Conservation (phyloP, 257 asterid genomes). For the Verbena officinalis region DNA sequence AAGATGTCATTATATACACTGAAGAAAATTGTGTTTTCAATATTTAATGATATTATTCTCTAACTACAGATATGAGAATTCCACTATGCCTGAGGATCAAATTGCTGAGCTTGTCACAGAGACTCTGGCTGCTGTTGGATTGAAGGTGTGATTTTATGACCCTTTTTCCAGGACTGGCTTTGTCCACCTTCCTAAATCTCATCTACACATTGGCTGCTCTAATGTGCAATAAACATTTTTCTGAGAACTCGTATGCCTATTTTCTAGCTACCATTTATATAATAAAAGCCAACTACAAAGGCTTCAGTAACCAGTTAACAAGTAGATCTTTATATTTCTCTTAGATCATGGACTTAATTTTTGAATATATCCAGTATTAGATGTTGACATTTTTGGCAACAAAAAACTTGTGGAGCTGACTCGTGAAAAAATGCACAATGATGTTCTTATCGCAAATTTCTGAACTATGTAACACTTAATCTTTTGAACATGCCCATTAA, state of each 20-base stretch:
- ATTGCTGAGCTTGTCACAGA: conserved; percentile 87
- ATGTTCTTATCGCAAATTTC: background rate
- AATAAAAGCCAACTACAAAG: conserved; percentile 2
- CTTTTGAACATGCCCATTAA: conserved; percentile 23
- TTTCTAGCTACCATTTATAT: conserved; percentile 4
- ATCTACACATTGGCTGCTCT: conserved; percentile 9
- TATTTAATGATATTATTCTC: conserved; percentile 12
- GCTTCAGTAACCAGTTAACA: background rate
- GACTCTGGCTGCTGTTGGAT: conserved; percentile 96
- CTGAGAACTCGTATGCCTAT: background rate
- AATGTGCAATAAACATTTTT: background rate
- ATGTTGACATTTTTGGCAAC: background rate
- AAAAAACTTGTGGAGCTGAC: conserved; percentile 9
- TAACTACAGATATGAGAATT: conserved; percentile 78
- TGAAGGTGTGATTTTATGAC: conserved; percentile 65
- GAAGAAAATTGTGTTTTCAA: conserved; percentile 1
- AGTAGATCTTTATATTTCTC: conserved; percentile 13
- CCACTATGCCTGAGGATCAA: conserved; percentile 83
- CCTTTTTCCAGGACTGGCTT: conserved; percentile 15
- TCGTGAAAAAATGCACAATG: conserved; percentile 6
- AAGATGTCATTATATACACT: background rate
- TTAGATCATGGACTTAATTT: background rate
- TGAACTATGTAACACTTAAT: background rate
- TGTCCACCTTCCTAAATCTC: conserved; percentile 5
- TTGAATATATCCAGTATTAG: background rate